Percentiles rank a stretch among this genome's conserved stretches.
Conservation (phyloP, 2,329 filamentous ascomycete species). For the Cercospora janseana region DNA sequence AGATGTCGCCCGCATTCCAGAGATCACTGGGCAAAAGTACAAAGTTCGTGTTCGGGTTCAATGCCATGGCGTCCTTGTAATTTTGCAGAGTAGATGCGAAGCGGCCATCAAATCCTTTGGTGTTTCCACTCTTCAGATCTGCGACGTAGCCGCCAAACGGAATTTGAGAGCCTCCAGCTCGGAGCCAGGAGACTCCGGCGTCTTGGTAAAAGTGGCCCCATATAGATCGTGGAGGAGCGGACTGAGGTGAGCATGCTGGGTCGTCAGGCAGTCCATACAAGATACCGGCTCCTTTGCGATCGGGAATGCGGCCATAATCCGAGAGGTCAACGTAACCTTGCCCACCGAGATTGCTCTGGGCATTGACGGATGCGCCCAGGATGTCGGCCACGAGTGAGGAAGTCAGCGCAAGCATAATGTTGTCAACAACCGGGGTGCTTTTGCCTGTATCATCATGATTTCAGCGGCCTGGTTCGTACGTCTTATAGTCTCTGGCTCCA, state of each 20-base stretch:
- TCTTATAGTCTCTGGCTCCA: too few relatives aligned
- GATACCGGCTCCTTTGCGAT: conserved; percentile 4
- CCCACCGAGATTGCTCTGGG: neutral
- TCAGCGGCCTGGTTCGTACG: too few relatives aligned
- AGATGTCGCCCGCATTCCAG: neutral
- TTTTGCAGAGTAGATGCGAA: neutral
- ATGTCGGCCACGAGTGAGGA: neutral
- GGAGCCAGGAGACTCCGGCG: neutral
- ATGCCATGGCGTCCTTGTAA: neutral
- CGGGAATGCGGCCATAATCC: neutral
- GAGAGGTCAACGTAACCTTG: conserved; percentile 1
- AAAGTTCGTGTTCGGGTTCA: neutral
- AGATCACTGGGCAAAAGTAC: neutral
- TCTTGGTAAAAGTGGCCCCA: neutral
- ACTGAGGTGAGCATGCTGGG: neutral
- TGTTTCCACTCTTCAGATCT: conserved; percentile 5
- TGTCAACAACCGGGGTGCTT: neutral
- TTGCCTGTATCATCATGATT: neutral
- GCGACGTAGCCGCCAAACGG: neutral
- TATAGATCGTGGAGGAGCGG: neutral
- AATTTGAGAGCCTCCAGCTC: neutral
- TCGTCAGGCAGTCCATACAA: neutral
- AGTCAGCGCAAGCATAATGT: neutral
- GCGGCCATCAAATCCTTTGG: neutral
- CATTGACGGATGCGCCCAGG: neutral